phyloP scores from a whole-genome alignment of 140 eudicot genomes.

The Stevia rebaudiana region DNA sequence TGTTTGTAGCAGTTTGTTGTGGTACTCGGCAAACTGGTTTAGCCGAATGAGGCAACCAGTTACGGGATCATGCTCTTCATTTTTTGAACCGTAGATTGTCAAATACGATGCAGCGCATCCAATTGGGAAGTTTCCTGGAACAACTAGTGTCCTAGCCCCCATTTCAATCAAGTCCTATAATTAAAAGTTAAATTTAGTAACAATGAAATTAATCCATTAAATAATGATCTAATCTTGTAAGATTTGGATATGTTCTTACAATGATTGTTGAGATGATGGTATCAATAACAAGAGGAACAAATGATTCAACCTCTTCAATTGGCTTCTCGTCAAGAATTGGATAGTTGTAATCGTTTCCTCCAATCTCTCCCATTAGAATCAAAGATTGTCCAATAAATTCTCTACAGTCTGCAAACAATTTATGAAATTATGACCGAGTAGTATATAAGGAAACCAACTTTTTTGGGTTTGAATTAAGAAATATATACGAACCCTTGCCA shows the following conservation, averaged over 20 bases:
- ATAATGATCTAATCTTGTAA: not conserved
- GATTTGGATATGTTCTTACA: constrained; percentile 30
- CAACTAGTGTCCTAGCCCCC: constrained; percentile 55
- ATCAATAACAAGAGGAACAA: constrained; percentile 50
- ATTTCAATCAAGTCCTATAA: constrained; percentile 51
- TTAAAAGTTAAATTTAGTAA: not conserved
- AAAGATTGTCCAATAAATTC: constrained; percentile 41
- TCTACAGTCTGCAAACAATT: constrained; percentile 37
- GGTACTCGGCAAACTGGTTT: constrained; percentile 37
- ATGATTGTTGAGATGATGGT: constrained; percentile 35
- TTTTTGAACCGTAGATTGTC: constrained; percentile 23
- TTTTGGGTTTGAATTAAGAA: not conserved
- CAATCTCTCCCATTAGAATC: constrained; percentile 76
- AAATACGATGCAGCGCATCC: constrained; percentile 55
- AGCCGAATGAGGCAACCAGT: constrained; percentile 47
- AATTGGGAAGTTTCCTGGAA: constrained; percentile 61
- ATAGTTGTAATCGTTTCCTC: constrained; percentile 74
- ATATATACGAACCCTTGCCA: not conserved
- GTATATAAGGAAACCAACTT: not conserved
- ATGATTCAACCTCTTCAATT: constrained; percentile 27
- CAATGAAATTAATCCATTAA: not conserved
- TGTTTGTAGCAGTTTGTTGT: constrained; percentile 34
- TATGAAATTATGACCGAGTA: not conserved
- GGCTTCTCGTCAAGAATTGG: constrained; percentile 40
- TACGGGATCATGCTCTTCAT: constrained; percentile 34